These are phyloP conservation scores for Xylaria sp. DNA, from an alignment of 2,329 filamentous ascomycete species.

Conservation along the genomic window DNA sequence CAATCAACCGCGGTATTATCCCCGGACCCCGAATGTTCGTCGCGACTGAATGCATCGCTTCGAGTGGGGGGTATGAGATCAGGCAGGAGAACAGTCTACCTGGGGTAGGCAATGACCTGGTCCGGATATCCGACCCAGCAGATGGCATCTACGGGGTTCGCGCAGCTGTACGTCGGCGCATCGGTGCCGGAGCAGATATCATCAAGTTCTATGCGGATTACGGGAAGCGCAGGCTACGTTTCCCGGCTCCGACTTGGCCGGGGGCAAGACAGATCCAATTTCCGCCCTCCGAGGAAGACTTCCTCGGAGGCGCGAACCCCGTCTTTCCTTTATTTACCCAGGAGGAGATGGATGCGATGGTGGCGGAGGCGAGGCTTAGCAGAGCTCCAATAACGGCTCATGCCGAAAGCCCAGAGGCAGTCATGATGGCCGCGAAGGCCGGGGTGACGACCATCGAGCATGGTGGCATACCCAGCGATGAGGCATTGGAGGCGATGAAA, in stretches of 20 bases:
- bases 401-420: constrained; percentile 55
- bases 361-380: constrained; percentile 58
- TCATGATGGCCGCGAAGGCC: constrained; percentile 59
- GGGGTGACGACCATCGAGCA: constrained; percentile 63
- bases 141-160: constrained; percentile 61
- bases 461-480: constrained; percentile 53
- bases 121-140: constrained; percentile 56
- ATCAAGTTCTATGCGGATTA: constrained; percentile 66
- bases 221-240: constrained; percentile 57
- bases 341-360: constrained; percentile 63
- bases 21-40: constrained; percentile 68
- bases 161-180: constrained; percentile 58
- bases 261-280: constrained; percentile 50
- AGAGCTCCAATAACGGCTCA: constrained; percentile 58
- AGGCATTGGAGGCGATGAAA: constrained; percentile 58
- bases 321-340: constrained; percentile 59
- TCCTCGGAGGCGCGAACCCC: constrained; percentile 51
- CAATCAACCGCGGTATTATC: constrained; percentile 64
- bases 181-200: constrained; percentile 62
- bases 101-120: constrained; percentile 49
- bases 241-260: constrained; percentile 49
- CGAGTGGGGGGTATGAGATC: constrained; percentile 61
- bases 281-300: constrained; percentile 48
- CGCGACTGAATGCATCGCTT: constrained; percentile 62
- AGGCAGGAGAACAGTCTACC: constrained; percentile 57